These are phyloP conservation scores for Mycotypha africana DNA, from an alignment of 371 early-diverging fungal species.

Conservation along the genomic window DNA sequence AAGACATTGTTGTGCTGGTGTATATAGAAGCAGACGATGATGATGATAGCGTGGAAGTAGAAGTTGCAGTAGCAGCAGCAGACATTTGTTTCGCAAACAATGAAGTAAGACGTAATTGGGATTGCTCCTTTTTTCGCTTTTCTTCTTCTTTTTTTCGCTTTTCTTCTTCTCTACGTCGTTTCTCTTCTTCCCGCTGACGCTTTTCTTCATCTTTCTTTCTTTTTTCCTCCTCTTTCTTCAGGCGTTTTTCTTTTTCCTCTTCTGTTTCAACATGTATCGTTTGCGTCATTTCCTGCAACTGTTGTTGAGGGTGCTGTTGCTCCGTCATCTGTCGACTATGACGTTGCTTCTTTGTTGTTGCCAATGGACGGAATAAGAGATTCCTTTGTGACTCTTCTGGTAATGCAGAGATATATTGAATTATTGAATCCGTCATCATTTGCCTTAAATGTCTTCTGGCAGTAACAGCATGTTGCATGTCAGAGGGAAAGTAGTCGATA, in stretches of 20 bases:
- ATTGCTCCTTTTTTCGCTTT: conserved; percentile 33
- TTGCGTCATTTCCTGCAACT: conserved; percentile 1
- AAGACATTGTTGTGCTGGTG: no score
- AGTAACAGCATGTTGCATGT: conserved; percentile 19
- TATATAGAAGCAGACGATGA: no score
- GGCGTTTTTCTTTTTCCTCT: conserved; percentile 6
- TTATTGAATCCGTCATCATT: no score
- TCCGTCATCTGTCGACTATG: background rate
- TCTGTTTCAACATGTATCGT: conserved; percentile 9
- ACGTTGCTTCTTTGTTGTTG: background rate
- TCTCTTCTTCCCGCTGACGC: conserved; percentile 19
- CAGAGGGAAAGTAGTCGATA: conserved; percentile 27
- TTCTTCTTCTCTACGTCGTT: conserved; percentile 26
- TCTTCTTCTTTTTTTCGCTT: conserved; percentile 23
- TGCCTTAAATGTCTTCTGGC: conserved; percentile 22
- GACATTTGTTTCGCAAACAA: conserved; percentile 30
- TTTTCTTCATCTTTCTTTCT: conserved; percentile 22
- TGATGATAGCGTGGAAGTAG: no score
- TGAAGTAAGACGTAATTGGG: conserved; percentile 40
- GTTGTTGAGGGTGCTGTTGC: no score
- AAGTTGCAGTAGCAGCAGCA: no score
- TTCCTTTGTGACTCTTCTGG: no score
- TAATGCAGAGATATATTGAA: no score
- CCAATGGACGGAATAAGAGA: no score
- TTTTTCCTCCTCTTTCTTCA: conserved; percentile 19